phyloP scores from a whole-genome alignment of 2,329 filamentous ascomycete genomes.

The Aaosphaeria pasadenensis region DNA sequence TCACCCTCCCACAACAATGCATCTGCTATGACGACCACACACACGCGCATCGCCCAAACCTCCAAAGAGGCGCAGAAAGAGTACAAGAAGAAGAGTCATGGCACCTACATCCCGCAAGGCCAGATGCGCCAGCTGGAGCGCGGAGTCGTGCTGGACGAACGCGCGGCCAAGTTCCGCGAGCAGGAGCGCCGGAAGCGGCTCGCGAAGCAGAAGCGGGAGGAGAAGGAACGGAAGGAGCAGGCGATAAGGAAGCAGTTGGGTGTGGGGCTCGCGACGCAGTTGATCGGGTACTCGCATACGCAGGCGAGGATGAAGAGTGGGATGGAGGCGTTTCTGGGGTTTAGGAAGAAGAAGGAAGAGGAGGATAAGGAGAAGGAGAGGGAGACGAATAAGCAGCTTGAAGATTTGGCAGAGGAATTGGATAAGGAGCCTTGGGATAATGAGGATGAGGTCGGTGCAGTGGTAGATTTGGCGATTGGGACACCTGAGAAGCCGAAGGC shows the following conservation, averaged over 20 bases:
- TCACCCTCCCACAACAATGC: neutral
- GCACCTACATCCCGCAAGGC: constrained; percentile 18
- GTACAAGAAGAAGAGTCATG: constrained; percentile 24
- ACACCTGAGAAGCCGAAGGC: no score
- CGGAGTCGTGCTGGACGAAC: constrained; percentile 26
- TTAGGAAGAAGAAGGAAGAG: constrained; percentile 20
- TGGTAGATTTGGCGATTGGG: neutral
- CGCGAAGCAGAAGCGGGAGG: constrained; percentile 28
- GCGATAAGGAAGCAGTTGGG: constrained; percentile 25
- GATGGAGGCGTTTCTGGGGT: constrained; percentile 36
- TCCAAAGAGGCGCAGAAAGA: constrained; percentile 31
- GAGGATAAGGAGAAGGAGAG: constrained; percentile 18
- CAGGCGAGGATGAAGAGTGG: constrained; percentile 36
- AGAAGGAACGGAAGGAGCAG: constrained; percentile 29
- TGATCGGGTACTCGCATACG: constrained; percentile 37
- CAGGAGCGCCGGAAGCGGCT: constrained; percentile 26
- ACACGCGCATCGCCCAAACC: constrained; percentile 30
- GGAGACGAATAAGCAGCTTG: constrained; percentile 18
- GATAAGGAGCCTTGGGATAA: constrained; percentile 35
- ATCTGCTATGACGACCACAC: constrained; percentile 20
- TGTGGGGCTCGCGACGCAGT: constrained; percentile 36
- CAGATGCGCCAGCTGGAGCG: constrained; percentile 31
- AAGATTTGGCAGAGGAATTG: constrained; percentile 15
- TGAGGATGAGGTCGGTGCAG: constrained; percentile 11
- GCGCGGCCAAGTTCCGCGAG: constrained; percentile 30